Evolutionary conservation across 768 basidiomycete species (phyloP).

Genomic region (Kondoa malvinella): DNA sequence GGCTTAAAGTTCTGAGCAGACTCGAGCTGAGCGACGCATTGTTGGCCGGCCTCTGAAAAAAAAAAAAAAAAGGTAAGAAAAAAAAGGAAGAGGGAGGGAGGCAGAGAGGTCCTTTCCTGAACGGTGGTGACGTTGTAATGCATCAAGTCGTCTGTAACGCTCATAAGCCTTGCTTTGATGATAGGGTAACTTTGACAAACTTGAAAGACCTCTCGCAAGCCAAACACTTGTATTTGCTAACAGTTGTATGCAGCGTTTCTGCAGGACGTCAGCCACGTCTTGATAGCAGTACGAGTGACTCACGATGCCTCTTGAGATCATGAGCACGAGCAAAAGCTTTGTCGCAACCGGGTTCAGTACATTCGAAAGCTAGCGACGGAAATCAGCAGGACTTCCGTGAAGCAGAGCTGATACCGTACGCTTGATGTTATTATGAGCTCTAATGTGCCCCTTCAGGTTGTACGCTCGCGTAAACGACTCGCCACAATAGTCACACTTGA

Average conservation of each 20-base stretch:
- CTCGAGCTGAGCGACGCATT: background rate
- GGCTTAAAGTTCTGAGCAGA: background rate
- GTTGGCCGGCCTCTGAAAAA: background rate
- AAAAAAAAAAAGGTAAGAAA: background rate
- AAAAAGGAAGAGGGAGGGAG: background rate
- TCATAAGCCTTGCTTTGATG: too few relatives aligned
- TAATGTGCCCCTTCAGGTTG: slow-evolving; percentile 18
- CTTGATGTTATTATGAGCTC: slow-evolving; percentile 10
- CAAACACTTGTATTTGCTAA: slow-evolving; percentile 9
- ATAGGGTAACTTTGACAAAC: too few relatives aligned
- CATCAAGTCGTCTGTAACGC: slow-evolving; percentile 1
- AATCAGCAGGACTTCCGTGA: too few relatives aligned
- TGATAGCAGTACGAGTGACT: background rate
- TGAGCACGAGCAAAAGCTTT: slow-evolving; percentile 18
- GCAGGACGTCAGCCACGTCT: background rate
- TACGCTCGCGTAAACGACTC: slow-evolving; percentile 19
- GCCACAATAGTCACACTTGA: slow-evolving; percentile 19
- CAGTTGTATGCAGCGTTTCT: slow-evolving; percentile 4
- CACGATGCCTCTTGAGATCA: slow-evolving; percentile 16
- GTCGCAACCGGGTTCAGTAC: background rate
- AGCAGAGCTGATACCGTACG: too few relatives aligned
- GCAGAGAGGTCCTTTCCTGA: background rate
- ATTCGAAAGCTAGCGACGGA: background rate
- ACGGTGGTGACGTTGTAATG: slow-evolving; percentile 4
- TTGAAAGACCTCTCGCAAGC: slow-evolving; percentile 9